These are phyloP conservation scores for Phytophthora kernoviae DNA, from an alignment of 352 stramenopile species.

Conservation along the genomic window DNA sequence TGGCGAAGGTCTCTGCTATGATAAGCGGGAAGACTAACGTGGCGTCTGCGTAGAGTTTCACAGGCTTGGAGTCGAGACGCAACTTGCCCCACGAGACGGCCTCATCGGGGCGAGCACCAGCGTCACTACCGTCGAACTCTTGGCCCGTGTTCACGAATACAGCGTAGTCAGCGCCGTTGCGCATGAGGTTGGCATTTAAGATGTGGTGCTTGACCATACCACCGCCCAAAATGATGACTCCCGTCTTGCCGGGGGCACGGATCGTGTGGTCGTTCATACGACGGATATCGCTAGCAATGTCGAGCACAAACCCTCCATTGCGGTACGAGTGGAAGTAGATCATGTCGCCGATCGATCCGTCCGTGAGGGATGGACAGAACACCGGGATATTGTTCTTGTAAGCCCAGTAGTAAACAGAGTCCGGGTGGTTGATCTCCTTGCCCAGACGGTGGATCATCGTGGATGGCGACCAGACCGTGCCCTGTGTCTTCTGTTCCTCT, in stretches of 20 bases:
- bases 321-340: constrained; percentile 99
- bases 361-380: constrained; percentile 99
- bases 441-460: constrained; percentile 97
- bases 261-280: constrained; percentile 98
- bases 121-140: constrained; percentile 98
- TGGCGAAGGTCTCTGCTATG: constrained; percentile 99
- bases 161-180: constrained; percentile 98
- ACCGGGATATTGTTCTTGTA: constrained; percentile 99
- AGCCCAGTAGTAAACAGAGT: constrained; percentile 99
- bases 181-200: constrained; percentile 99
- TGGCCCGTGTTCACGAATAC: constrained; percentile 99
- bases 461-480: constrained; percentile 95
- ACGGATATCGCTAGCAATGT: constrained; percentile 98
- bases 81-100: constrained; percentile 99
- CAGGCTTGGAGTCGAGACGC: constrained; percentile 91
- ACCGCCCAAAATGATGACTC: constrained; percentile 98
- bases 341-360: constrained; percentile 99
- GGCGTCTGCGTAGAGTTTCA: constrained; percentile 98
- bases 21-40: constrained; percentile 99
- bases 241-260: constrained; percentile 92
- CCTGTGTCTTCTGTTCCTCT: constrained; percentile 95
- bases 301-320: constrained; percentile 96
- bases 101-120: constrained; percentile 97
- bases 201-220: constrained; percentile 99
- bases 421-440: constrained; percentile 98